A percentile compares a stretch with the other conserved stretches of the same genome.
These are phyloP conservation scores for Phaeosphaeriaceae sp. DNA, from an alignment of 2,329 filamentous ascomycete species.

Conservation along the genomic window DNA sequence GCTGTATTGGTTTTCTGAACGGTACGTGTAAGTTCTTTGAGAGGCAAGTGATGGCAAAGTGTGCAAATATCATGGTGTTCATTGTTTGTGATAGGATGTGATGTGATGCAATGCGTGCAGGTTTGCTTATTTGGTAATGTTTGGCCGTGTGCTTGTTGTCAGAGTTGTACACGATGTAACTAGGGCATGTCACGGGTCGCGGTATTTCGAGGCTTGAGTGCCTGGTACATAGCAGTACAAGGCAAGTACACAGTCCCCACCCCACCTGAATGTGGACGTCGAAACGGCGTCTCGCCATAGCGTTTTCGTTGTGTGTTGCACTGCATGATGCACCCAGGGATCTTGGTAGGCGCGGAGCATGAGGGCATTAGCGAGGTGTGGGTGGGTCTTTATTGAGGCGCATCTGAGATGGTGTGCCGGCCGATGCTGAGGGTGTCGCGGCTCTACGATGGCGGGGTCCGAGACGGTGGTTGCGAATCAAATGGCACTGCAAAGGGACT, in stretches of 20 bases:
- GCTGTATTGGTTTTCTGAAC: background rate
- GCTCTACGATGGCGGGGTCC: background rate
- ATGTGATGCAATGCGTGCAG: background rate
- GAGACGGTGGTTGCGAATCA: background rate
- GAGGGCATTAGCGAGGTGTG: slow-evolving; percentile 2
- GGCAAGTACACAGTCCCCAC: background rate
- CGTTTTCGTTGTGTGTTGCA: slow-evolving; percentile 18
- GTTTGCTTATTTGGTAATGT: background rate
- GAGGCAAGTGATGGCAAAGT: too few relatives aligned
- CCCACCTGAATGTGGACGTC: background rate
- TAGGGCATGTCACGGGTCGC: background rate
- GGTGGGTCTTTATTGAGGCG: slow-evolving; percentile 8
- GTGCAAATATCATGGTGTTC: too few relatives aligned
- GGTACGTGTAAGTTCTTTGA: background rate
- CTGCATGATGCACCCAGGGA: slow-evolving; percentile 6
- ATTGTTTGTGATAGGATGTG: background rate
- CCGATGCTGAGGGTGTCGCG: background rate
- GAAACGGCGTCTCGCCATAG: background rate
- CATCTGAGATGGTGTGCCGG: background rate
- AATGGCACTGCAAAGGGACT: background rate
- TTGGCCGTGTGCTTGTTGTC: background rate
- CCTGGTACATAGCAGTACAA: background rate
- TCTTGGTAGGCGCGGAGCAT: slow-evolving; percentile 3
- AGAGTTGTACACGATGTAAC: background rate
- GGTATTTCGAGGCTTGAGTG: background rate